Conservation (phyloP, 805 yeast genomes). For the Ogataea methanolica region DNA sequence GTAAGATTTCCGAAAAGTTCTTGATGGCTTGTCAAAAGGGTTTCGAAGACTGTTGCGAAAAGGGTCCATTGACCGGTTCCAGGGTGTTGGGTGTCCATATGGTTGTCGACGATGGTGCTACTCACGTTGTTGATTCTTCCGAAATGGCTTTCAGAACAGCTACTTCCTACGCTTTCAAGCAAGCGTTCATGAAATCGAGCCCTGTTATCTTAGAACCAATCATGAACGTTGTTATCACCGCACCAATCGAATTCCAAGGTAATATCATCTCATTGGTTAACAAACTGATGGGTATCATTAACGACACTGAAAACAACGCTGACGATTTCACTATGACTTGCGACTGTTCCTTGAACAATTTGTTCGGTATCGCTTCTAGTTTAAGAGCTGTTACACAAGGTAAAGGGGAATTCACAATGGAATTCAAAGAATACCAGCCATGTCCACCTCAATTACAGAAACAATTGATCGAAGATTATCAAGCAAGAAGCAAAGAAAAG, state of each 20-base stretch:
- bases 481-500: constrained; percentile 44
- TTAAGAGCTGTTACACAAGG: constrained; percentile 98
- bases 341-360: constrained; percentile 92
- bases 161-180: constrained; percentile 84
- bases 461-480: constrained; percentile 80
- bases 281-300: constrained; percentile 86
- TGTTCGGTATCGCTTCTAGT: constrained; percentile 95
- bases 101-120: constrained; percentile 95
- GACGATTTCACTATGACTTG: constrained; percentile 93
- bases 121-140: constrained; percentile 95
- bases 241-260: constrained; percentile 97
- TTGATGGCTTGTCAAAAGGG: constrained; percentile 93
- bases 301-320: constrained; percentile 88
- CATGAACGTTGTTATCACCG: constrained; percentile 88
- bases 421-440: constrained; percentile 88
- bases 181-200: constrained; percentile 76
- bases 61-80: constrained; percentile 96
- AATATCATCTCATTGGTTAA: constrained; percentile 85
- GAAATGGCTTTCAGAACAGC: constrained; percentile 95
- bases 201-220: constrained; percentile 95
- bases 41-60: constrained; percentile 88
- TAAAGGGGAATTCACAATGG: constrained; percentile 96
- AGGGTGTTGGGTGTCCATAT: constrained; percentile 87
- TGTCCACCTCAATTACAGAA: constrained; percentile 87
- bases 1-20: constrained; percentile 93